A percentile compares a stretch with the other conserved stretches of the same genome.
Evolutionary conservation across 306 rosid species (phyloP).

Genomic region (Cicer bijugum): DNA sequence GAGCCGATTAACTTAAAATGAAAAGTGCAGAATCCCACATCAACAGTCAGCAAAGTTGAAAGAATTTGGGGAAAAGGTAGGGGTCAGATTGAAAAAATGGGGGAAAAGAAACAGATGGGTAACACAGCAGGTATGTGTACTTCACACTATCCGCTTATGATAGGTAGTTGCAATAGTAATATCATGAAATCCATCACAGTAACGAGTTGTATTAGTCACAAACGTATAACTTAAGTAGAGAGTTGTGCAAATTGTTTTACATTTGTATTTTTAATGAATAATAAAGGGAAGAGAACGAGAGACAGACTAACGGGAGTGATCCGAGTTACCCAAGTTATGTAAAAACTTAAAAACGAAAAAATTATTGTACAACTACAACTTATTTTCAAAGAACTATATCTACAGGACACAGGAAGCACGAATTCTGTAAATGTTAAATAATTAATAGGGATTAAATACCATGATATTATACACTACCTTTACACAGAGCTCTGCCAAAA

Average conservation of each 20-base stretch:
- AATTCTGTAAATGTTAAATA: constrained; percentile 45
- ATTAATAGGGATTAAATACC: constrained; percentile 42
- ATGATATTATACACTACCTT: constrained; percentile 55
- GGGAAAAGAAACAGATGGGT: neutral
- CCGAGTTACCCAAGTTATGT: neutral
- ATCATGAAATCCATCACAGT: neutral
- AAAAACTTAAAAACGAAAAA: neutral
- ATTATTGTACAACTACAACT: constrained; percentile 55
- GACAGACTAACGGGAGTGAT: neutral
- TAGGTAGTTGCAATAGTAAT: neutral
- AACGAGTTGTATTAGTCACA: neutral
- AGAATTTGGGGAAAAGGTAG: neutral
- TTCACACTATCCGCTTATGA: neutral
- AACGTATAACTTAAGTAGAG: neutral
- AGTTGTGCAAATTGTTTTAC: neutral
- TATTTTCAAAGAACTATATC: constrained; percentile 48
- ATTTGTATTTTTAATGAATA: neutral
- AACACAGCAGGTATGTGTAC: neutral
- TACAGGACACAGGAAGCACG: constrained; percentile 54
- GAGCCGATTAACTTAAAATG: neutral
- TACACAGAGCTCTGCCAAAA: constrained; percentile 45
- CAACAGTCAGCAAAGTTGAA: neutral
- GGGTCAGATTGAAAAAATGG: neutral
- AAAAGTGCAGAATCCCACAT: neutral
- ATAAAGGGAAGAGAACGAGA: neutral